phyloP scores from a whole-genome alignment of 805 yeast species.

The Candida krabiensis region DNA sequence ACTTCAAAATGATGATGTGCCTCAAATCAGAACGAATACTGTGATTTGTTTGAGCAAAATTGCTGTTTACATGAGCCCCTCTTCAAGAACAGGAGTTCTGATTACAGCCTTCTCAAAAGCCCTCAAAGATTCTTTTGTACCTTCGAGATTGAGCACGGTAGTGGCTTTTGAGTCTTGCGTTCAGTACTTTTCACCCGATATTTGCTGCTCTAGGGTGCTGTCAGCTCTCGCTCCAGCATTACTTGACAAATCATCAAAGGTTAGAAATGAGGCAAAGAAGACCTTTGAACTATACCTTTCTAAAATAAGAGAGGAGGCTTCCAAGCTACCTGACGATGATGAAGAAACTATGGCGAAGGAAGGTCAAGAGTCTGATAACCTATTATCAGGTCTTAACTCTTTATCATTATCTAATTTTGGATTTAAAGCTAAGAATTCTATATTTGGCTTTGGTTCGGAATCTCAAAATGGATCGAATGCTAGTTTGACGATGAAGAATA shows the following conservation, averaged over 20 bases:
- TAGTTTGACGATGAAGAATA: conserved; percentile 20
- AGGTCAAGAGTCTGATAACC: conserved; percentile 12
- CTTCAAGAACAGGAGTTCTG: conserved; percentile 67
- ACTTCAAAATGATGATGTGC: conserved; percentile 72
- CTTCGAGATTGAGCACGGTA: conserved; percentile 74
- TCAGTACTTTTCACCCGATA: conserved; percentile 67
- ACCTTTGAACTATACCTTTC: conserved; percentile 63
- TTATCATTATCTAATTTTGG: conserved; percentile 27
- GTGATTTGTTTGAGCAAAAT: conserved; percentile 67
- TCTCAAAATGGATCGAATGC: conserved; percentile 15
- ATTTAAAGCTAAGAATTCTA: conserved; percentile 14
- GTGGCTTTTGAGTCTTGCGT: conserved; percentile 67
- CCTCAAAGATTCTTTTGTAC: conserved; percentile 73
- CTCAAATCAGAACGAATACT: conserved; percentile 78
- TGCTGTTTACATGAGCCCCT: conserved; percentile 54
- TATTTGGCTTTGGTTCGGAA: conserved; percentile 20
- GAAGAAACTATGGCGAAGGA: conserved; percentile 27
- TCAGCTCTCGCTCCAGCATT: conserved; percentile 85
- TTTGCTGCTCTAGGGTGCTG: conserved; percentile 75
- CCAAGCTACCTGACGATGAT: conserved; percentile 31
- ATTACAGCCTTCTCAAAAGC: conserved; percentile 87
- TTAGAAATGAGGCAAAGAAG: conserved; percentile 69
- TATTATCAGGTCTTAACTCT: conserved; percentile 15
- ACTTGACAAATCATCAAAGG: conserved; percentile 69
- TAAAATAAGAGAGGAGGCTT: conserved; percentile 50